Evolutionary conservation across 495 filamentous ascomycete genomes (phyloP).

Genomic region (Penicillium canariense): DNA sequence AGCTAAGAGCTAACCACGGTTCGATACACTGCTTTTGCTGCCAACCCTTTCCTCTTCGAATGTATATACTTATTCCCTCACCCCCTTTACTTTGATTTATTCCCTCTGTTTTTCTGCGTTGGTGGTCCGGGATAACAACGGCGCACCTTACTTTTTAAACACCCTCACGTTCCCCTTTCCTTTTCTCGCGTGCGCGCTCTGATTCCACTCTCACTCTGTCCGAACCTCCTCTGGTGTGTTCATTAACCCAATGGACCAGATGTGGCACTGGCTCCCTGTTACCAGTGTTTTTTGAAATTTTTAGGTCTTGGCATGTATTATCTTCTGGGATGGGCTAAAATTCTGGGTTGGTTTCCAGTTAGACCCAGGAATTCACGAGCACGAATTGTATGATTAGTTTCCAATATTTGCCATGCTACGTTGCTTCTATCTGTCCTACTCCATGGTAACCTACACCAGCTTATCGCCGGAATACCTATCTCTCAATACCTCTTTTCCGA

Average conservation of each 20-base stretch:
- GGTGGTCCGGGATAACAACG: constrained; percentile 20
- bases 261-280: constrained; percentile 21
- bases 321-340: constrained; percentile 34
- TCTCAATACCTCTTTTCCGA: no score
- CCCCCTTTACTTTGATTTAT: constrained; percentile 25
- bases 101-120: constrained; percentile 9
- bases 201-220: constrained; percentile 10
- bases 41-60: constrained; percentile 20
- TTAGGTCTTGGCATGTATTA: constrained; percentile 38
- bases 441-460: no score
- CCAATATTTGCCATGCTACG: constrained; percentile 2
- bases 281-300: constrained; percentile 18
- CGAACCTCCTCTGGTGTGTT: constrained; percentile 13
- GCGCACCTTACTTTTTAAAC: constrained; percentile 20
- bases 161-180: constrained; percentile 7
- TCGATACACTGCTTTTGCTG: neutral
- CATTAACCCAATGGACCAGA: constrained; percentile 23
- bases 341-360: constrained; percentile 19
- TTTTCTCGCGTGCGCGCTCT: constrained; percentile 11
- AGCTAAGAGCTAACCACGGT: constrained; percentile 21
- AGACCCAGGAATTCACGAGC: constrained; percentile 31
- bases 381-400: constrained; percentile 43
- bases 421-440: neutral
- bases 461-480: no score
- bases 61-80: constrained; percentile 41